Conservation (phyloP, 2,329 filamentous ascomycete species). For the Talaromyces albobiverticillius region DNA sequence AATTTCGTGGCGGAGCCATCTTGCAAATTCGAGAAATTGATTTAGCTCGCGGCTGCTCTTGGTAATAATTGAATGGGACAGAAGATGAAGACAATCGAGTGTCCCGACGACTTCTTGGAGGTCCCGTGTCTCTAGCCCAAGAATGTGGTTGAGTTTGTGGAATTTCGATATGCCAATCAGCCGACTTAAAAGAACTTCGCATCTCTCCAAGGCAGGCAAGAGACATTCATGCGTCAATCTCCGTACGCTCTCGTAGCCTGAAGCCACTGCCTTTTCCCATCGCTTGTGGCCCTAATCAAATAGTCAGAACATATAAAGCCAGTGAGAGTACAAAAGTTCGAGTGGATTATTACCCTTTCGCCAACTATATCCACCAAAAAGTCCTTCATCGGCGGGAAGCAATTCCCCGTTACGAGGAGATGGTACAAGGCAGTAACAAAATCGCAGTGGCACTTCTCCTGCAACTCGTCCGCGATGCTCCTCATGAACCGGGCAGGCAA, state of each 20-base stretch:
- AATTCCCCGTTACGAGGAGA: constrained; percentile 78
- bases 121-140: constrained; percentile 64
- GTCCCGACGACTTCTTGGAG: constrained; percentile 64
- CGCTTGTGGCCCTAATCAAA: constrained; percentile 73
- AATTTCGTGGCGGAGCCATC: constrained; percentile 81
- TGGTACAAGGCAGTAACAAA: constrained; percentile 80
- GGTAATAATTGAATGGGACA: constrained; percentile 70
- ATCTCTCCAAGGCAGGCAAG: constrained; percentile 80
- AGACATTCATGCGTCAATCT: constrained; percentile 82
- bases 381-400: constrained; percentile 70
- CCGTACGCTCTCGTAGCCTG: constrained; percentile 74
- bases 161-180: constrained; percentile 81
- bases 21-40: constrained; percentile 74
- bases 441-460: constrained; percentile 60
- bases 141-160: constrained; percentile 62
- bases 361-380: constrained; percentile 84
- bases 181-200: constrained; percentile 74
- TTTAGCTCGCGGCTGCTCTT: constrained; percentile 72
- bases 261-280: constrained; percentile 84
- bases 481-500: constrained; percentile 74
- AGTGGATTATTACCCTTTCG: constrained; percentile 62
- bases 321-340: not conserved
- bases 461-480: constrained; percentile 72
- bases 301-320: constrained; percentile 13
- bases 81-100: constrained; percentile 69